These are phyloP conservation scores for Capniomyces stellatus DNA, from an alignment of 371 early-diverging fungal species.

Conservation along the genomic window DNA sequence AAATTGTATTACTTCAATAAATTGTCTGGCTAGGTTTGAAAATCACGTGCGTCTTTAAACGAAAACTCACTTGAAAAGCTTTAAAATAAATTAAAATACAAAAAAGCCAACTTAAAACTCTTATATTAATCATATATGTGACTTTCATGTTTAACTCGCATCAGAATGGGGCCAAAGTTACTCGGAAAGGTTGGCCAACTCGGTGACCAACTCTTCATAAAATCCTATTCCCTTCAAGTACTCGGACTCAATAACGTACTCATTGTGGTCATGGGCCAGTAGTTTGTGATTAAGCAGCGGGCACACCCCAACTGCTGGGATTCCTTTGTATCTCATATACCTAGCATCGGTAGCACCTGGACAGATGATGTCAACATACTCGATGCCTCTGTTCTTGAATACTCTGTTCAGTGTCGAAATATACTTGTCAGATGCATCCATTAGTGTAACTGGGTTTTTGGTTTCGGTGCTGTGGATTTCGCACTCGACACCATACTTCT, in stretches of 20 bases:
- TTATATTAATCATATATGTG: too few species aligned
- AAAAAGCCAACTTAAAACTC: too few species aligned
- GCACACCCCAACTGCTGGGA: constrained; percentile 53
- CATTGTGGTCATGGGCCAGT: constrained; percentile 62
- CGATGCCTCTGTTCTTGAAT: not conserved
- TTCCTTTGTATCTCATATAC: constrained; percentile 41
- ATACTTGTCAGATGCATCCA: constrained; percentile 36
- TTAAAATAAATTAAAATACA: too few species aligned
- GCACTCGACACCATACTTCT: constrained; percentile 25
- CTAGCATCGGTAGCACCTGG: constrained; percentile 63
- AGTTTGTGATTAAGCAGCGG: constrained; percentile 47
- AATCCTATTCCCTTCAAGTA: constrained; percentile 47
- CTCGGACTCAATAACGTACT: constrained; percentile 45
- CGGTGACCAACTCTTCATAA: constrained; percentile 31
- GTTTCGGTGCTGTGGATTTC: constrained; percentile 36
- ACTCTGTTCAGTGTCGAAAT: not conserved
- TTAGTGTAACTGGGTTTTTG: constrained; percentile 27
- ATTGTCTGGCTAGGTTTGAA: too few species aligned
- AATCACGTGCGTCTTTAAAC: too few species aligned
- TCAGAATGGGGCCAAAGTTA: too few species aligned
- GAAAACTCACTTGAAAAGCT: too few species aligned
- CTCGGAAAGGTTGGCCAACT: constrained; percentile 24
- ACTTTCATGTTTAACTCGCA: too few species aligned
- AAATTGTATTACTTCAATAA: too few species aligned
- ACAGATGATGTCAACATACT: constrained; percentile 43